Base-by-base conservation (phyloP, 495 filamentous ascomycete species). In the Cudoniella acicularis region DNA sequence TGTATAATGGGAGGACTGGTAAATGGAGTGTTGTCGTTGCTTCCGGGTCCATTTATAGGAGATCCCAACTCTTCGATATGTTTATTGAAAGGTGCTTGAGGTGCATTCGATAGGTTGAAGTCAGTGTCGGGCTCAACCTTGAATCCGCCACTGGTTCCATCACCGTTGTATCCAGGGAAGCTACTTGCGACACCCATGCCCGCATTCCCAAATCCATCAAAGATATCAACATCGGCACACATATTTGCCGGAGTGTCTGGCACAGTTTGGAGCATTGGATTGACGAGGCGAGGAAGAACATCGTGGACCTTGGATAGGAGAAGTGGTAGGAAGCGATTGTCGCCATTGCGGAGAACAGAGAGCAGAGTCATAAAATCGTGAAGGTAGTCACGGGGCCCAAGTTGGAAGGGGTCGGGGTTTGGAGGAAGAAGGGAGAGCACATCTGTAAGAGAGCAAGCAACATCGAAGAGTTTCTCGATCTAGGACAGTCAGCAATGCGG, bases 391-490 rank as follows among this genome's bases (percentile, higher is more conserved):
- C 82, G 83, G 8, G 89, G 89, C 0, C 87, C 85, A 21, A 83
- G 72, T 22, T 80, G 78, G 67, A 87, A 88, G 18, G 79, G 76
- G 13, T 79, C 75, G 3, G 80, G 75, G 1, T 84, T 78, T 0
- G 82, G 70, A 10, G 82, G 79, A 6, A 89, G 79, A 56, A 85
- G 82, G 2, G 84, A 78, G 50, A 93, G 83, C 8, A 89, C 83
- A 63, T 93, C 90, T 13, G 81, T 83, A 47, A 93, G 76, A 17
- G 87, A 83, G 65, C 82, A 88, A 4, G 89, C 82, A 43, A 92
- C 78, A 64, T 88, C 86, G 59, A 91, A 85, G 42, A 94, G 74
- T 67, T 92, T 92, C 59, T 91, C 88, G 46, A 90, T 80, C 76
- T 67, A 16, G 43, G 40, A 23, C 21, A 41, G 62, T 68, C 48